phyloP scores from a whole-genome alignment of 345 rosid species.

The Salix caprea region DNA sequence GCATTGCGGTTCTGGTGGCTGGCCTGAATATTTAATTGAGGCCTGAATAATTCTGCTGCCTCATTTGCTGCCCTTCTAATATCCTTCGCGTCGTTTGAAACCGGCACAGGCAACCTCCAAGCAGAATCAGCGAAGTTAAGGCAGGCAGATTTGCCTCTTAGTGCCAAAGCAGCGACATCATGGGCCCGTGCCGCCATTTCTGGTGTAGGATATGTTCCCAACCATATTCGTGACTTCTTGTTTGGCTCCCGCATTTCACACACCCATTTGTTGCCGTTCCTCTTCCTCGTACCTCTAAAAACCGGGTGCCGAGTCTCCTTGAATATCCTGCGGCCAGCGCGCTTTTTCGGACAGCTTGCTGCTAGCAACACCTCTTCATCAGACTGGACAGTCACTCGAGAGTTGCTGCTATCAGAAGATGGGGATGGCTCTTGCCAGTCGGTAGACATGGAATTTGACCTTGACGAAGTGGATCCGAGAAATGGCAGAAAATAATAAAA shows the following conservation, averaged over 20 bases:
- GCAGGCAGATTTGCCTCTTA: constrained; percentile 61
- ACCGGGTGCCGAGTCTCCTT: constrained; percentile 75
- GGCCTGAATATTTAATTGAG: neutral
- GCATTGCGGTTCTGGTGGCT: neutral
- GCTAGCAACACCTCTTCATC: constrained; percentile 17
- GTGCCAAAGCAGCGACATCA: constrained; percentile 65
- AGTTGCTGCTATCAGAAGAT: constrained; percentile 16
- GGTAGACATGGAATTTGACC: neutral
- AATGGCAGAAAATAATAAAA: neutral
- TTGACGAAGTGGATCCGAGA: neutral
- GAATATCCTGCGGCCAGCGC: constrained; percentile 44
- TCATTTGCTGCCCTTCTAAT: constrained; percentile 44
- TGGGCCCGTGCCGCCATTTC: constrained; percentile 86
- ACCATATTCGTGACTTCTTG: constrained; percentile 61
- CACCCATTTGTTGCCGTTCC: constrained; percentile 68
- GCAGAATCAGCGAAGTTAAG: constrained; percentile 69
- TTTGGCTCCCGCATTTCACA: constrained; percentile 63
- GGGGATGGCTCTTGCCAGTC: constrained; percentile 8
- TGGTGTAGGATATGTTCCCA: constrained; percentile 66
- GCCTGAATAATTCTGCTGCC: constrained; percentile 54
- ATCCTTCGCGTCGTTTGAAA: constrained; percentile 35
- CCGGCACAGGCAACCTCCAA: constrained; percentile 55
- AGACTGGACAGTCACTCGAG: constrained; percentile 1
- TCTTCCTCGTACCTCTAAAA: constrained; percentile 53
- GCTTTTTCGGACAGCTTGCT: constrained; percentile 14